Conservation (phyloP, 2,329 filamentous ascomycete species). For the Teratosphaeria epicoccoides region DNA sequence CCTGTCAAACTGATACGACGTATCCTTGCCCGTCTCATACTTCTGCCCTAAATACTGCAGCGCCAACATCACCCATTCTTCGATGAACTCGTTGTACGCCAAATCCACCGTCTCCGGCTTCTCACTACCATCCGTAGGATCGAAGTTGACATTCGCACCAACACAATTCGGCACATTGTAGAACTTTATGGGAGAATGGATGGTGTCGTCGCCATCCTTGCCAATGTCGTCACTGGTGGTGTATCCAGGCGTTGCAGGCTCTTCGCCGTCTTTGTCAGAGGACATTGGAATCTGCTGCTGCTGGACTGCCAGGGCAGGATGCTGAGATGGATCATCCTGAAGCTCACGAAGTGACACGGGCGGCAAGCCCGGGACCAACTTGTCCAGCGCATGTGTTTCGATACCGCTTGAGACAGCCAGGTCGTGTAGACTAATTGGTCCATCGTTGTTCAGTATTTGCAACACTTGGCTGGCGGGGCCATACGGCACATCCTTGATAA, state of each 20-base stretch:
- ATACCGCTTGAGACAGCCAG: background rate
- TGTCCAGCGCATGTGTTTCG: background rate
- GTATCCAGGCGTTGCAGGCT: conserved; percentile 57
- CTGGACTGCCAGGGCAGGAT: background rate
- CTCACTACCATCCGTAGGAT: conserved; percentile 13
- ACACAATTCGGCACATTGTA: conserved; percentile 77
- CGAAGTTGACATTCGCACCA: conserved; percentile 56
- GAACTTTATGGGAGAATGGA: conserved; percentile 64
- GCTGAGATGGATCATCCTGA: conserved; percentile 6
- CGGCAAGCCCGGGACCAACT: background rate
- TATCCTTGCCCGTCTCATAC: conserved; percentile 41
- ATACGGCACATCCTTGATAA: conserved; percentile 73
- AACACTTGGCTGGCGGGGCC: conserved; percentile 59
- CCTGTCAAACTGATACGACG: conserved; percentile 39
- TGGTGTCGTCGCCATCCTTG: conserved; percentile 76
- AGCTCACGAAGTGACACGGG: background rate
- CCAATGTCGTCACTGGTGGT: conserved; percentile 81
- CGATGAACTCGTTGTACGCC: conserved; percentile 84
- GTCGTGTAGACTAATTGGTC: conserved; percentile 35
- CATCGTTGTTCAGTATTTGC: conserved; percentile 47
- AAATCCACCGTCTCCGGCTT: conserved; percentile 69
- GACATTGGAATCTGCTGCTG: background rate
- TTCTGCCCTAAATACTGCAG: conserved; percentile 50
- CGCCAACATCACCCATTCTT: conserved; percentile 68
- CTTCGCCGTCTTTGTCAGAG: conserved; percentile 8